These are phyloP conservation scores for Panaeolus cyanescens DNA, from an alignment of 768 basidiomycete species.

Conservation along the genomic window DNA sequence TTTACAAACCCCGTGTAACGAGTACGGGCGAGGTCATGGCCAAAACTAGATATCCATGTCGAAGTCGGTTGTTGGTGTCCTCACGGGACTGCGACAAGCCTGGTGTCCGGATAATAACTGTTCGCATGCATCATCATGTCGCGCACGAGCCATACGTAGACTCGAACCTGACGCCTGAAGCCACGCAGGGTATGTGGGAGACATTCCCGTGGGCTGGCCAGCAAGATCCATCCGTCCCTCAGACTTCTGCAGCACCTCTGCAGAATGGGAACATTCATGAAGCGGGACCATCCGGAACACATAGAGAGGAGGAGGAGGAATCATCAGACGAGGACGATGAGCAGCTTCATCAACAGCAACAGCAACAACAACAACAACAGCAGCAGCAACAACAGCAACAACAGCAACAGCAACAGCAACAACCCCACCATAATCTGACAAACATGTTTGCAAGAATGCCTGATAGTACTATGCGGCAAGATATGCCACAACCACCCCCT, in stretches of 20 bases:
- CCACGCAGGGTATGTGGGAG: conserved; percentile 35
- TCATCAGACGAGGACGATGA: conserved; percentile 2
- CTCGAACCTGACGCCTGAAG: conserved; percentile 36
- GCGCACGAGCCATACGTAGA: conserved; percentile 46
- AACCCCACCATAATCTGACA: background rate
- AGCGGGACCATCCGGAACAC: conserved; percentile 2
- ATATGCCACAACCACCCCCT: conserved; percentile 1
- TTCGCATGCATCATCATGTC: conserved; percentile 46
- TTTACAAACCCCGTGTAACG: conserved; percentile 35
- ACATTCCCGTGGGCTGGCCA: conserved; percentile 3
- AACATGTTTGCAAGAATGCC: background rate
- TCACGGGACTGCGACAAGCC: conserved; percentile 34
- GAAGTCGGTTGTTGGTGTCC: conserved; percentile 47
- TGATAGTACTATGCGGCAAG: background rate
- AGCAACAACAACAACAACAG: conserved; percentile 1
- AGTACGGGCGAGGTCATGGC: conserved; percentile 39
- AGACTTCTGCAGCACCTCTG: background rate
- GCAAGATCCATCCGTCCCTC: conserved; percentile 1
- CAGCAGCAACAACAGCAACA: background rate
- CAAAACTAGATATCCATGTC: conserved; percentile 44
- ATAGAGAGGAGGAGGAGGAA: conserved; percentile 12
- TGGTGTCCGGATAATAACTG: conserved; percentile 31
- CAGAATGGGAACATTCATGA: background rate
- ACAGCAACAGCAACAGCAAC: background rate
- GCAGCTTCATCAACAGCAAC: background rate